These are phyloP conservation scores for Hypsizygus marmoreus DNA, from an alignment of 768 basidiomycete species.

Conservation along the genomic window DNA sequence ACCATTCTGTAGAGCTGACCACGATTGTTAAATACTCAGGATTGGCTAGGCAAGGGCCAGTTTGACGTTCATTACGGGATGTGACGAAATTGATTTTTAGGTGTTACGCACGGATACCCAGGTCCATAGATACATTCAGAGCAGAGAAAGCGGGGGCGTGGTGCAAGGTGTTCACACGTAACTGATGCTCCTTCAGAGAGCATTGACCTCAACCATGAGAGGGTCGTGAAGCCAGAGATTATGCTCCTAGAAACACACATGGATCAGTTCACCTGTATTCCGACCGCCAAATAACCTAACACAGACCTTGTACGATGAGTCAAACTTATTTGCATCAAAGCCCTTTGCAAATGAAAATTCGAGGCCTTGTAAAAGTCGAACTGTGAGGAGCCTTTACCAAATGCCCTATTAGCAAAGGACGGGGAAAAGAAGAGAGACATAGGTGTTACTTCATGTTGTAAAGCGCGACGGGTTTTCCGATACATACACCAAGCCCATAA, in stretches of 20 bases:
- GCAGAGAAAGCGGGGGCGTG: too few relatives aligned
- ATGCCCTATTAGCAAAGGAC: not conserved
- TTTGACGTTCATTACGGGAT: too few relatives aligned
- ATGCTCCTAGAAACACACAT: conserved; percentile 17
- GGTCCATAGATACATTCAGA: too few relatives aligned
- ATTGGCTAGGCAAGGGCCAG: too few relatives aligned
- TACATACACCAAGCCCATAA: conserved; percentile 22
- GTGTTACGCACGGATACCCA: too few relatives aligned
- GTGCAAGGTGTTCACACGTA: too few relatives aligned
- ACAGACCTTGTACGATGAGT: conserved; percentile 23
- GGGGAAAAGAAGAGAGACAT: not conserved
- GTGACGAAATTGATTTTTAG: too few relatives aligned
- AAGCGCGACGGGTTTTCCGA: conserved; percentile 27
- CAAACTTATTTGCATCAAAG: conserved; percentile 21
- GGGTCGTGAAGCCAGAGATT: conserved; percentile 25
- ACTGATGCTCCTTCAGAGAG: too few relatives aligned
- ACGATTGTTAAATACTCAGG: too few relatives aligned
- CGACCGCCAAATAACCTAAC: not conserved
- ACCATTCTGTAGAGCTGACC: too few relatives aligned
- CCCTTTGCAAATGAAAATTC: conserved; percentile 13
- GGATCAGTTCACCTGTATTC: not conserved
- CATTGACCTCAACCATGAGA: too few relatives aligned
- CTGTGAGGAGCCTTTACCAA: conserved; percentile 15
- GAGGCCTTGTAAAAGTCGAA: conserved; percentile 15
- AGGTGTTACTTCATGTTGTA: conserved; percentile 25